These are phyloP conservation scores for Xylariaceae sp. DNA, from an alignment of 2,329 filamentous ascomycete genomes.

Conservation along the genomic window DNA sequence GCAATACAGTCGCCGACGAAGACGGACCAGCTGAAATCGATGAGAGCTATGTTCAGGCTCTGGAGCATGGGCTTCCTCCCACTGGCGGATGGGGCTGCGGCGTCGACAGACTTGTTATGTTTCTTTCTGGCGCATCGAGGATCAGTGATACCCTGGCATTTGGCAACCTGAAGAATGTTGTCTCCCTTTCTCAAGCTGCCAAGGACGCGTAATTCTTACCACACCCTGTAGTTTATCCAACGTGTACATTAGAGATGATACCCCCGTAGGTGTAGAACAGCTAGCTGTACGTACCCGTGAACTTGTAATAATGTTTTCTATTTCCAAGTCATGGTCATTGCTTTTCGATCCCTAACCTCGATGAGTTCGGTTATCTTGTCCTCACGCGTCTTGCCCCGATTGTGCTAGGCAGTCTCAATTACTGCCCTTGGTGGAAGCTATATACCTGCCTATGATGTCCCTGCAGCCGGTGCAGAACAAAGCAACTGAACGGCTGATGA, in stretches of 20 bases:
- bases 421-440: too few relatives aligned
- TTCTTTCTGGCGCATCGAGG: slow-evolving; percentile 78
- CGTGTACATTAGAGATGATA: slow-evolving; percentile 28
- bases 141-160: slow-evolving; percentile 91
- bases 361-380: too few relatives aligned
- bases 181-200: slow-evolving; percentile 53
- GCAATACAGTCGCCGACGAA: slow-evolving; percentile 55
- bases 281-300: too few relatives aligned
- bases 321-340: too few relatives aligned
- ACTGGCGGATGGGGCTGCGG: slow-evolving; percentile 98
- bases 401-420: too few relatives aligned
- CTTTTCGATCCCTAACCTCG: too few relatives aligned
- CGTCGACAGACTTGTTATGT: slow-evolving; percentile 88
- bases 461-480: too few relatives aligned
- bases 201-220: slow-evolving; percentile 18
- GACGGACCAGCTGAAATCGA: slow-evolving; percentile 63
- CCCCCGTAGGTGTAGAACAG: too few relatives aligned
- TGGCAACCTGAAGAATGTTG: slow-evolving; percentile 78
- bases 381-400: too few relatives aligned
- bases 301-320: too few relatives aligned
- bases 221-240: background rate
- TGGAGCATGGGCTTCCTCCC: slow-evolving; percentile 91
- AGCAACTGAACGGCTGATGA: too few relatives aligned
- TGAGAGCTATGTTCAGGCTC: slow-evolving; percentile 81
- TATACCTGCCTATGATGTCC: too few relatives aligned